These are phyloP conservation scores for Parasarocladium wereldwijsianum DNA, from an alignment of 2,329 filamentous ascomycete species.

Conservation along the genomic window DNA sequence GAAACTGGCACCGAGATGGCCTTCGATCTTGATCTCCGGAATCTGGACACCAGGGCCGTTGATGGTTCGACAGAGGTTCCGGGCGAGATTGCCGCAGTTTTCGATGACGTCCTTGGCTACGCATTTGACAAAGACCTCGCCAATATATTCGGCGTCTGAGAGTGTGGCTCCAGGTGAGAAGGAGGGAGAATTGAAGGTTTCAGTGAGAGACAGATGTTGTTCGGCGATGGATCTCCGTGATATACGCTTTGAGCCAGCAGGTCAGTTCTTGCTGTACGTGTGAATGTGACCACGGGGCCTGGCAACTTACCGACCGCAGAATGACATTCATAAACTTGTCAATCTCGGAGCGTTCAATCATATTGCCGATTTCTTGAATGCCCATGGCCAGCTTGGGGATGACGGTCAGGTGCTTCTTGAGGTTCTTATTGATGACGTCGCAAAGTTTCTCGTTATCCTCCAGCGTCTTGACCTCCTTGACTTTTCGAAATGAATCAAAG, in stretches of 20 bases:
- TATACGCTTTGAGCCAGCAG: slow-evolving; percentile 51
- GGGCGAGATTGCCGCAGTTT: slow-evolving; percentile 63
- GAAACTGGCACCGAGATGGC: slow-evolving; percentile 80
- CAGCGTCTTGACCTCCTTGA: slow-evolving; percentile 69
- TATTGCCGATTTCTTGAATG: slow-evolving; percentile 73
- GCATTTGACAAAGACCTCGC: slow-evolving; percentile 89
- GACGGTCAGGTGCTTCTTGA: slow-evolving; percentile 80
- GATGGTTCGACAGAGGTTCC: slow-evolving; percentile 57
- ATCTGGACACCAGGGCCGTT: slow-evolving; percentile 59
- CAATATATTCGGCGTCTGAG: slow-evolving; percentile 69
- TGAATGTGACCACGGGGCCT: neutral
- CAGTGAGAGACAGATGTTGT: slow-evolving; percentile 87
- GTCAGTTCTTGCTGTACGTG: neutral
- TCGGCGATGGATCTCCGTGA: slow-evolving; percentile 93
- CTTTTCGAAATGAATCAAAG: slow-evolving; percentile 79
- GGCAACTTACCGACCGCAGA: slow-evolving; percentile 57
- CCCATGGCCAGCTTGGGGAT: slow-evolving; percentile 93
- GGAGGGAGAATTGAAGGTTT: slow-evolving; percentile 83
- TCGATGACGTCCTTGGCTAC: slow-evolving; percentile 81
- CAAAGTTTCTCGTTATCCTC: slow-evolving; percentile 87
- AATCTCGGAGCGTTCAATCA: slow-evolving; percentile 67
- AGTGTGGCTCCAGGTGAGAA: slow-evolving; percentile 71
- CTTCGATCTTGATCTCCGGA: slow-evolving; percentile 69
- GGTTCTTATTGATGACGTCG: slow-evolving; percentile 59
- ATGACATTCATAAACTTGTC: slow-evolving; percentile 95